phyloP scores from a whole-genome alignment of 805 yeast species.

The Pichia nanzhaoensis region DNA sequence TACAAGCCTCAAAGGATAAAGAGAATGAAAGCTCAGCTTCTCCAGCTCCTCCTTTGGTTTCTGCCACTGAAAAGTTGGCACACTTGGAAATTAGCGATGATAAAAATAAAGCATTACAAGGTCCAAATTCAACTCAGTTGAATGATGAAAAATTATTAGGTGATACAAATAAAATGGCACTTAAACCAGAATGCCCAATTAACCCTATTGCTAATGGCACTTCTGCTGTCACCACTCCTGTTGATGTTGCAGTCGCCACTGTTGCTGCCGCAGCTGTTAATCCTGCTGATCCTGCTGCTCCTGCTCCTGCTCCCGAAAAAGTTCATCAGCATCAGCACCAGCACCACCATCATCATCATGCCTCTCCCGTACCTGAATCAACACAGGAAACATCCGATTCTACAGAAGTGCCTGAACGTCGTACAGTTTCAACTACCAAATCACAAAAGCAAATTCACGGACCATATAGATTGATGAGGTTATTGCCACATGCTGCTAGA shows the following conservation, averaged over 20 bases:
- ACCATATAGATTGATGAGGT: conserved; percentile 73
- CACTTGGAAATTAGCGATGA: conserved; percentile 9
- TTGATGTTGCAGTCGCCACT: neutral
- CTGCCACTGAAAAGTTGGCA: neutral
- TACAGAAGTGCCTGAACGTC: conserved; percentile 29
- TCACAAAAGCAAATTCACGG: conserved; percentile 62
- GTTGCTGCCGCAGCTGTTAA: neutral
- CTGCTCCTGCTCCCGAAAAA: neutral
- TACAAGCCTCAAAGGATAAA: conserved; percentile 17
- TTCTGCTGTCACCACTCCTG: neutral
- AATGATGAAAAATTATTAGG: conserved; percentile 18
- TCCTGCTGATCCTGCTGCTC: neutral
- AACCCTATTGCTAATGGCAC: neutral
- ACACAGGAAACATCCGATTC: conserved; percentile 7
- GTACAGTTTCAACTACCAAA: conserved; percentile 29
- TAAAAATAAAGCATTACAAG: conserved; percentile 10
- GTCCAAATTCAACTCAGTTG: neutral
- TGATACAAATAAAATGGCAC: conserved; percentile 23
- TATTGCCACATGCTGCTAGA: conserved; percentile 77
- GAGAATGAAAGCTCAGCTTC: conserved; percentile 11
- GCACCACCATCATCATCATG: conserved; percentile 10
- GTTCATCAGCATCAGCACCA: conserved; percentile 29
- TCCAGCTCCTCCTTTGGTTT: neutral
- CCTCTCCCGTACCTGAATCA: neutral
- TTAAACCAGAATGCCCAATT: conserved; percentile 13